Base-by-base conservation (phyloP, 2,329 filamentous ascomycete species). In the Celoporthe dispersa region DNA sequence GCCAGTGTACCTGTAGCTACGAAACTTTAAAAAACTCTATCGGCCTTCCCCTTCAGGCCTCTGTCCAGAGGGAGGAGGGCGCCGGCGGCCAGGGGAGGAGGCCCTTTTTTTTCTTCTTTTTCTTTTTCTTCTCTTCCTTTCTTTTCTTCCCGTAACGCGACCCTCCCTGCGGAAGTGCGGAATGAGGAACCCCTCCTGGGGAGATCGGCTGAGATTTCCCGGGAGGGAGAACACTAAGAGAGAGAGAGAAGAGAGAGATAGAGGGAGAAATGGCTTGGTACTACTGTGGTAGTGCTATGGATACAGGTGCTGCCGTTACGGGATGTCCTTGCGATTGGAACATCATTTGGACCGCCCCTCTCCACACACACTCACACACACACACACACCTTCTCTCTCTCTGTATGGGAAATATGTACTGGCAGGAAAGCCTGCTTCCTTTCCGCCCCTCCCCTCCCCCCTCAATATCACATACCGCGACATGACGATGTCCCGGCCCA, bases 21-120 rank as follows among this genome's bases (percentile, higher is more conserved):
- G 65, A 70, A 70, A 70, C 62, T 62, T 68, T 70, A 65, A 65
- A 62, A 61, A 65, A 53, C 22, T 28, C 35, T 28, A 70, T 37
- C 62, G 66, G 37, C 35, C 63, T 55, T 66, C 41, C 33, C n/a
- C 44, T 48, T 9, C 19, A n/a, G 44, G 44, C 44, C 8, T 22
- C 19, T 19, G 0, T 7, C n/a, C 44, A 22, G 44, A 22, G 22
- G 3, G 44, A 48, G 22, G 16, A n/a, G 44, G 22, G 41, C 16
- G 41, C 41, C 19, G 41, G 16, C 41, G 16, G 41, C 19, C 19
- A 22, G 11, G 44, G 44, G 11, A 39, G 37, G 37, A 39, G 37
- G 37, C 35, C 35, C 8, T 35, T 8, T 35, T 11, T 39, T 11
- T 39, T 11, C 12, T 11, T 39, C 11, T 12, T 11, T 12, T 11